Percentiles rank a stretch among this genome's conserved stretches.
Conservation (phyloP, 2,329 filamentous ascomycete genomes). For the Raffaelea deltoideospora region DNA sequence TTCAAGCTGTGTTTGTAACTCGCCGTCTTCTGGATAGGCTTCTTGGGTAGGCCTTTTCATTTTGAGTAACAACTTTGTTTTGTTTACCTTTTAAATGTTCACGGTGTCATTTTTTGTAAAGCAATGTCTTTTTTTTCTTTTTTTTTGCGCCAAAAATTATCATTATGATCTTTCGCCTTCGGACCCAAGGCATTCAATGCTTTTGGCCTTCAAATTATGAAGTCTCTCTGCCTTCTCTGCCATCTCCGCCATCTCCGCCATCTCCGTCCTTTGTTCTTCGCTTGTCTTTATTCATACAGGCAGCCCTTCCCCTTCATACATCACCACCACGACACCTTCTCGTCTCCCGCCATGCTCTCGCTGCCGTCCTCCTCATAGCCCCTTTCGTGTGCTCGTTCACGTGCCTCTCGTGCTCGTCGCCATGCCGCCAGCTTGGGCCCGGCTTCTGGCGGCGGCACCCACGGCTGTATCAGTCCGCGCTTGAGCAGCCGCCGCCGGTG, state of each 20-base stretch:
- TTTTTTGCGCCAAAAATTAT: too few relatives aligned
- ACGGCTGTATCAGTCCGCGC: conserved; percentile 24
- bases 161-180: too few relatives aligned
- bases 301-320: neutral
- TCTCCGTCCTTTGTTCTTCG: neutral
- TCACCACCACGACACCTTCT: conserved; percentile 8
- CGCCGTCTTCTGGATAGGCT: too few relatives aligned
- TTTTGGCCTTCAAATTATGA: too few relatives aligned
- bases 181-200: too few relatives aligned
- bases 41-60: too few relatives aligned
- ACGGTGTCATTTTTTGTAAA: too few relatives aligned
- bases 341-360: conserved; percentile 12
- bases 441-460: conserved; percentile 24
- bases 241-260: neutral
- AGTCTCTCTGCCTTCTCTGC: too few relatives aligned
- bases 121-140: too few relatives aligned
- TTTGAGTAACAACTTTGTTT: too few relatives aligned
- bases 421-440: conserved; percentile 28
- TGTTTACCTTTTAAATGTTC: too few relatives aligned
- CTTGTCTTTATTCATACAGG: neutral
- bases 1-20: too few relatives aligned
- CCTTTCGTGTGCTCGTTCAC: conserved; percentile 22
- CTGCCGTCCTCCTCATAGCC: conserved; percentile 24
- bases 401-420: conserved; percentile 23
- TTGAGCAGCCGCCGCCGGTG: conserved; percentile 35